phyloP scores from a whole-genome alignment of 345 rosid genomes.

The Lumnitzera racemosa region DNA sequence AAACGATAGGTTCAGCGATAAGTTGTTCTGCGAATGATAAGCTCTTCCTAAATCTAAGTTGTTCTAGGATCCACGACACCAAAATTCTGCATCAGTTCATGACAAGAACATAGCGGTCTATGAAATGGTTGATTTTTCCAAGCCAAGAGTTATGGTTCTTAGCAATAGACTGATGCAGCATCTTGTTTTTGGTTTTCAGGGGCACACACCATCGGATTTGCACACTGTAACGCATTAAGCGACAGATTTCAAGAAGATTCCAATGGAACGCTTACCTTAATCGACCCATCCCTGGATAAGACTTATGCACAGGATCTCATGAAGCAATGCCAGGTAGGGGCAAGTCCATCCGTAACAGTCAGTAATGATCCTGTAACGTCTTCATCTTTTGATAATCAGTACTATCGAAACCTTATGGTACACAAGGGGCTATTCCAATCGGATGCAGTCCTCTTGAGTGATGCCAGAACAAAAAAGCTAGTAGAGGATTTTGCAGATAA shows the following conservation, averaged over 20 bases:
- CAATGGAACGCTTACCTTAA: conserved; percentile 31
- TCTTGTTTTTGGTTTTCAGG: conserved; percentile 23
- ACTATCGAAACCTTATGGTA: conserved; percentile 39
- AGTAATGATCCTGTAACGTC: conserved; percentile 59
- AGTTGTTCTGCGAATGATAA: background rate
- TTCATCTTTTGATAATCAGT: conserved; percentile 53
- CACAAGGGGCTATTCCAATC: conserved; percentile 70
- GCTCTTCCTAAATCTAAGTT: too few relatives aligned
- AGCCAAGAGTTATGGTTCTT: too few relatives aligned
- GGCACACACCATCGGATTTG: conserved; percentile 73
- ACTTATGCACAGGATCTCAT: conserved; percentile 44
- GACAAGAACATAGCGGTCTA: too few relatives aligned
- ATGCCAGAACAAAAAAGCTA: conserved; percentile 40
- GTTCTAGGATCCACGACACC: too few relatives aligned
- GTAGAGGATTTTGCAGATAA: conserved; percentile 50
- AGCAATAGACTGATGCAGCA: too few relatives aligned
- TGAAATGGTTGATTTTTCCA: too few relatives aligned
- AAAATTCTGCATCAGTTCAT: too few relatives aligned
- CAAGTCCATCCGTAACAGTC: conserved; percentile 37
- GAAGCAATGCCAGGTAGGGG: conserved; percentile 35
- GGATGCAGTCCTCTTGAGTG: conserved; percentile 52
- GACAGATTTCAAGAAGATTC: conserved; percentile 44
- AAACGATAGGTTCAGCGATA: background rate
- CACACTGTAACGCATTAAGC: conserved; percentile 68
- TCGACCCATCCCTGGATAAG: conserved; percentile 49